These are phyloP conservation scores for Babesia microti DNA, from an alignment of 169 alveolate species.

Conservation along the genomic window DNA sequence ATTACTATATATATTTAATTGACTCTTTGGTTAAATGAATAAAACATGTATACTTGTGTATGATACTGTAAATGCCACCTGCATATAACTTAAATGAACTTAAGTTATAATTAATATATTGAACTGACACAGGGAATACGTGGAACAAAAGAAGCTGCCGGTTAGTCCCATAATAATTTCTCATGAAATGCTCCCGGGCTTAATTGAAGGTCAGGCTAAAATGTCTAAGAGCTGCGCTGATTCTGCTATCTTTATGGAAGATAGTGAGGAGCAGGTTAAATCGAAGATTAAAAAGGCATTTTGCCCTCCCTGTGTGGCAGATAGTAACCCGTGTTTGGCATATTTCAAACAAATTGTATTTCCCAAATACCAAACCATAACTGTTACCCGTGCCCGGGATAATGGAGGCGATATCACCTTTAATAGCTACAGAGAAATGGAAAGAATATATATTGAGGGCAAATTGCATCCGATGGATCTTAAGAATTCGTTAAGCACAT, in stretches of 20 bases:
- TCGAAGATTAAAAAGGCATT: conserved; percentile 89
- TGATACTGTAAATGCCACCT: too few relatives aligned
- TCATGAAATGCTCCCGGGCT: conserved; percentile 92
- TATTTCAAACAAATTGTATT: conserved; percentile 76
- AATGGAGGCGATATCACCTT: conserved; percentile 77
- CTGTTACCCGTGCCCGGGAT: conserved; percentile 58
- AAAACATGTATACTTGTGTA: too few relatives aligned
- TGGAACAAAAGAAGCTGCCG: conserved; percentile 66
- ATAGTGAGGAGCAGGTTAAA: conserved; percentile 77
- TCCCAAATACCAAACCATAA: conserved; percentile 56
- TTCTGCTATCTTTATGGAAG: conserved; percentile 98
- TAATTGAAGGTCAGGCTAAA: conserved; percentile 92
- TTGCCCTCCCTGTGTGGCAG: conserved; percentile 82
- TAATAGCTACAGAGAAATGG: conserved; percentile 71
- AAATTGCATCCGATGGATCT: conserved; percentile 89
- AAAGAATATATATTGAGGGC: conserved; percentile 77
- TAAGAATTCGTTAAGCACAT: conserved; percentile 77
- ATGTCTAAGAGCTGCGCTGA: conserved; percentile 90
- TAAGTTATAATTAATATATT: conserved; percentile 6
- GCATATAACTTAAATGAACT: background rate
- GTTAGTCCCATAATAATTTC: conserved; percentile 84
- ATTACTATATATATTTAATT: too few relatives aligned
- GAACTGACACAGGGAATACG: conserved; percentile 59
- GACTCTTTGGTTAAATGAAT: too few relatives aligned
- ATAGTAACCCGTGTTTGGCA: conserved; percentile 90